Evolutionary conservation across 1,284 basidiomycete species (phyloP), one percentile per base, ranked within the genome.

Genomic region (Microbotryum saponariae): DNA sequence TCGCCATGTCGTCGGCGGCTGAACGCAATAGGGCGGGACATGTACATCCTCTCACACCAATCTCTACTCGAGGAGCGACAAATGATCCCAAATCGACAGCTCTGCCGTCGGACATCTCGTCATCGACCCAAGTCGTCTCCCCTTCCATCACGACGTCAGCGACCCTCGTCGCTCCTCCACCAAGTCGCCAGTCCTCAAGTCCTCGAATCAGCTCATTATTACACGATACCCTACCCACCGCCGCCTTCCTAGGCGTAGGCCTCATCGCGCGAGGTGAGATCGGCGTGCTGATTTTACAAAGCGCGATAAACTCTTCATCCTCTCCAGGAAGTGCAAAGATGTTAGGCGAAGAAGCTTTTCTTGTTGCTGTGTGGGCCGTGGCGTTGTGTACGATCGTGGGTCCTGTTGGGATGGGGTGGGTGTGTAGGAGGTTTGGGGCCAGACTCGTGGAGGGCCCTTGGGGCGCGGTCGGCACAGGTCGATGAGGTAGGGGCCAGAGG

Each of bases 231-330:
- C 37, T 60, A 9, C 58, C 60, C 4, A 44, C 73, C 9, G 62
- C 73, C 0, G 59, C 75, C 0, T 75, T 80, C 53, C 70, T 80
- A 6, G 78, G 81, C 6, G 62, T 77, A 9, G 79, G 80, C 0
- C 79, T 82, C 74, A 77, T 82, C 51, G 78, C 81, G 1, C 75
- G 82, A 5, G 82, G 82, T 5, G 81, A 82, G 69, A 82, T 82
- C 44, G 81, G 81, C 0, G 75, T 81, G 42, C 62, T 72, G 46
- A 63, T 72, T 37, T 58, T 67, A 27, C 66, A 71, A 51, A 60
- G 70, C 45, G 70, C 69, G 29, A 57, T 56, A 42, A 56, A 63
- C 29, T 46, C 67, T 23, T 27, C 56, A 25, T 9, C 52, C 23
- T 37, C 56, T 27, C 44, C 59, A 20, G 37, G 54, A 37, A 10